Evolutionary conservation across 2,329 filamentous ascomycete genomes (phyloP).

Genomic region (Ceratocystis smalleyi): DNA sequence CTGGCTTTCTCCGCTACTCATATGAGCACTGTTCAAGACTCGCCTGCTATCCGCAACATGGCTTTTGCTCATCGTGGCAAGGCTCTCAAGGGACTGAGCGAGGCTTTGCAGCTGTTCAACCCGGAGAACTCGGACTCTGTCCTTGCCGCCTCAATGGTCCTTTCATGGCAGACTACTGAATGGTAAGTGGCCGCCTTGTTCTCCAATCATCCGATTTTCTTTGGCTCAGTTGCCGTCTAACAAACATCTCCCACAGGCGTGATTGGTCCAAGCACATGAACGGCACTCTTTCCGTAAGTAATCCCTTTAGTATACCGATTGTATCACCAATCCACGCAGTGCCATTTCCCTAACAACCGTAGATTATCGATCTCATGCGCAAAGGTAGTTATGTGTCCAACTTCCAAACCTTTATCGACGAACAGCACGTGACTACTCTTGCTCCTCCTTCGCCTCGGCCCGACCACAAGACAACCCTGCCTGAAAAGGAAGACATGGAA

Average conservation of each 20-base stretch:
- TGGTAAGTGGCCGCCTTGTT: constrained; percentile 45
- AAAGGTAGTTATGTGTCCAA: constrained; percentile 80
- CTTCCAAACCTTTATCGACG: constrained; percentile 66
- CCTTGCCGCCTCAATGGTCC: constrained; percentile 73
- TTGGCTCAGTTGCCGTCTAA: constrained; percentile 21
- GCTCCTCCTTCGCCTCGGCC: constrained; percentile 47
- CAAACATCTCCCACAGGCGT: constrained; percentile 41
- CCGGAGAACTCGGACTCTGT: constrained; percentile 79
- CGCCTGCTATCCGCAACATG: constrained; percentile 70
- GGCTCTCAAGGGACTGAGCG: constrained; percentile 74
- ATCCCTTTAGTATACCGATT: not conserved
- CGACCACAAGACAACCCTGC: constrained; percentile 45
- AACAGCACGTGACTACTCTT: constrained; percentile 39
- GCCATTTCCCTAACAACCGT: constrained; percentile 19
- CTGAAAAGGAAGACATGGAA: constrained; percentile 54
- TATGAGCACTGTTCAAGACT: constrained; percentile 76
- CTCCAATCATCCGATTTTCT: not conserved
- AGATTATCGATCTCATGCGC: constrained; percentile 54
- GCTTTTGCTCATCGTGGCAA: constrained; percentile 77
- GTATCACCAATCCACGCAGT: not conserved
- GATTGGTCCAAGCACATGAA: constrained; percentile 89
- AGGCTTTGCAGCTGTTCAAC: constrained; percentile 73
- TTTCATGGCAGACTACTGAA: constrained; percentile 93
- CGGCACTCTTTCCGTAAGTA: constrained; percentile 69
- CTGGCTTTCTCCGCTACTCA: constrained; percentile 91